Conservation (phyloP, 2,329 filamentous ascomycete species). For the Pochonia chlamydosporia region DNA sequence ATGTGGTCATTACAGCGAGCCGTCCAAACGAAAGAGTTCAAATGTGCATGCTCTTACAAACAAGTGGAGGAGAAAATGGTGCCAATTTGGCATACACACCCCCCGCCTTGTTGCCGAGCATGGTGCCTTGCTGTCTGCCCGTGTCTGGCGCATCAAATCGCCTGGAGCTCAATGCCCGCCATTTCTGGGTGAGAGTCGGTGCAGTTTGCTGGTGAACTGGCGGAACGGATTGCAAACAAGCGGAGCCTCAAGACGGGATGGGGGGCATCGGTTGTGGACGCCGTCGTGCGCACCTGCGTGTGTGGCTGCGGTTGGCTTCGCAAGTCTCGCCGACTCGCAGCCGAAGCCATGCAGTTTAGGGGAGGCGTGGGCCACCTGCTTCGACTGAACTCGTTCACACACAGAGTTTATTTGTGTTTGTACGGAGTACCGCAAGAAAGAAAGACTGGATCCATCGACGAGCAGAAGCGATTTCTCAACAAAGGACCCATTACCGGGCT, state of each 20-base stretch:
- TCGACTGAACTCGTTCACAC: neutral
- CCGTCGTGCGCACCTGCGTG: neutral
- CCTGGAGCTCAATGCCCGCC: slow-evolving; percentile 1
- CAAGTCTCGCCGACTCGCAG: slow-evolving; percentile 10
- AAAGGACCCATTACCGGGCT: no score
- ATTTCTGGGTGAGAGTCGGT: slow-evolving; percentile 5
- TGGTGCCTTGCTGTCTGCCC: neutral
- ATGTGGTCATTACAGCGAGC: no score
- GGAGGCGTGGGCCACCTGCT: slow-evolving; percentile 1
- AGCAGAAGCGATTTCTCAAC: no score
- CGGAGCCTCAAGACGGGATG: neutral
- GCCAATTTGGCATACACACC: neutral
- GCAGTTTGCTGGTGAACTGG: slow-evolving; percentile 5
- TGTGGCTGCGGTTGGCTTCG: slow-evolving; percentile 2
- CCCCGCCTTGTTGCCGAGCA: neutral
- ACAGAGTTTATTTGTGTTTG: neutral
- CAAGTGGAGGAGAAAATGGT: neutral
- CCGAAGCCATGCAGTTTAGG: slow-evolving; percentile 7
- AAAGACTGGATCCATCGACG: no score
- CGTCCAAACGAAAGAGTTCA: neutral
- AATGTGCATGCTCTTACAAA: neutral
- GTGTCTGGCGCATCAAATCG: neutral
- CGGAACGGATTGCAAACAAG: neutral
- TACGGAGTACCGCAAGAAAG: no score
- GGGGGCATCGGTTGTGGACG: neutral